phyloP scores from a whole-genome alignment of 768 basidiomycete genomes.

The Mycena maculata region DNA sequence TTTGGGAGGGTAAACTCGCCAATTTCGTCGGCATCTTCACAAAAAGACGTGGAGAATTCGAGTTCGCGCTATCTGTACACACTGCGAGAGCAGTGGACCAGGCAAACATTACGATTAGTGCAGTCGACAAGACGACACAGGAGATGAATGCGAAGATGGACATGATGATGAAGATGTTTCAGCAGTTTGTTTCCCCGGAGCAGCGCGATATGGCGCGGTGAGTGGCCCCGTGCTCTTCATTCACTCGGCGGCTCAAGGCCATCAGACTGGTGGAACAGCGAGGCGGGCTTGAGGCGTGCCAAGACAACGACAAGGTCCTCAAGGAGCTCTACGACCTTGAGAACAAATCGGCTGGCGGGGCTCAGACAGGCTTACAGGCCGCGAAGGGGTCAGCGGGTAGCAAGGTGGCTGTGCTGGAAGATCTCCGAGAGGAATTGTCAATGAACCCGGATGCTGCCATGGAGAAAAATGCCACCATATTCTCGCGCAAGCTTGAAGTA shows the following conservation, averaged over 20 bases:
- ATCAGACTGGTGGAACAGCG: slow-evolving; percentile 33
- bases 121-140: slow-evolving; percentile 33
- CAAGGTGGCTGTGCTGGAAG: slow-evolving; percentile 28
- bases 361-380: slow-evolving; percentile 10
- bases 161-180: slow-evolving; percentile 42
- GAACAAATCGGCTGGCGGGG: slow-evolving; percentile 8
- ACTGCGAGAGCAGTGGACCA: slow-evolving; percentile 42
- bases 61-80: slow-evolving; percentile 45
- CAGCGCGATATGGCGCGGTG: slow-evolving; percentile 39
- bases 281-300: slow-evolving; percentile 36
- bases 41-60: slow-evolving; percentile 43
- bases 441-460: slow-evolving; percentile 43
- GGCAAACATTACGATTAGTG: slow-evolving; percentile 31
- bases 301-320: slow-evolving; percentile 32
- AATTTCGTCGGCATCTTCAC: slow-evolving; percentile 40
- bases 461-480: slow-evolving; percentile 43
- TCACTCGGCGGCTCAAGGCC: neutral
- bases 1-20: slow-evolving; percentile 44
- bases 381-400: slow-evolving; percentile 18
- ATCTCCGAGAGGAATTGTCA: slow-evolving; percentile 38
- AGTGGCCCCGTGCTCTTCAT: slow-evolving; percentile 26
- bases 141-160: slow-evolving; percentile 37
- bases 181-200: slow-evolving; percentile 37
- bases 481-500: slow-evolving; percentile 49
- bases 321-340: slow-evolving; percentile 33